A percentile compares a stretch with the other conserved stretches of the same genome.
Evolutionary conservation across 306 rosid species (phyloP).

Genomic region (Gleditsia sinensis): DNA sequence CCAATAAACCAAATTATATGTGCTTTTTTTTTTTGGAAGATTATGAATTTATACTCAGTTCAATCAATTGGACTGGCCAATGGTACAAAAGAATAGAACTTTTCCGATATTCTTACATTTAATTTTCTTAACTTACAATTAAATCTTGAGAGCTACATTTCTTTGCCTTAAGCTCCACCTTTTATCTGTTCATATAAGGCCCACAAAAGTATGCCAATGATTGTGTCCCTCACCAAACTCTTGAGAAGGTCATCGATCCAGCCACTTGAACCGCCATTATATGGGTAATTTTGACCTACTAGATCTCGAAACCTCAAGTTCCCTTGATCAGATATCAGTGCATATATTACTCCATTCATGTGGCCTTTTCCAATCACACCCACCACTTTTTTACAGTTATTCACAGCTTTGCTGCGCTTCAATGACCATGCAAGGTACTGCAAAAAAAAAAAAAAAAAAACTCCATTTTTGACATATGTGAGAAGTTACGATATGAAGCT

Average conservation of each 20-base stretch:
- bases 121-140: not conserved
- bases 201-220: conserved; percentile 73
- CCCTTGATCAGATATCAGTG: conserved; percentile 67
- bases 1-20: too few species aligned
- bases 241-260: conserved; percentile 50
- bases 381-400: conserved; percentile 76
- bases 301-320: conserved; percentile 75
- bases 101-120: not conserved
- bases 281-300: conserved; percentile 53
- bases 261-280: conserved; percentile 30
- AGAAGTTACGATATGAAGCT: too few species aligned
- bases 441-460: conserved; percentile 20
- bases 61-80: not conserved
- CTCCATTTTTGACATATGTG: not conserved
- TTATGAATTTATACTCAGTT: too few species aligned
- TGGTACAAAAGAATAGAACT: not conserved
- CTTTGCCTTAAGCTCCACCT: conserved; percentile 9
- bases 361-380: conserved; percentile 95
- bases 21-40: too few species aligned
- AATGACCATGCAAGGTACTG: conserved; percentile 95
- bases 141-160: not conserved
- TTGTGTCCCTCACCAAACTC: conserved; percentile 68
- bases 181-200: conserved; percentile 68
- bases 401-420: conserved; percentile 92
- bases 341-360: conserved; percentile 82